A percentile compares a stretch with the other conserved stretches of the same genome.
These are phyloP conservation scores for Candida maltosa DNA, from an alignment of 805 yeast species.

Conservation along the genomic window DNA sequence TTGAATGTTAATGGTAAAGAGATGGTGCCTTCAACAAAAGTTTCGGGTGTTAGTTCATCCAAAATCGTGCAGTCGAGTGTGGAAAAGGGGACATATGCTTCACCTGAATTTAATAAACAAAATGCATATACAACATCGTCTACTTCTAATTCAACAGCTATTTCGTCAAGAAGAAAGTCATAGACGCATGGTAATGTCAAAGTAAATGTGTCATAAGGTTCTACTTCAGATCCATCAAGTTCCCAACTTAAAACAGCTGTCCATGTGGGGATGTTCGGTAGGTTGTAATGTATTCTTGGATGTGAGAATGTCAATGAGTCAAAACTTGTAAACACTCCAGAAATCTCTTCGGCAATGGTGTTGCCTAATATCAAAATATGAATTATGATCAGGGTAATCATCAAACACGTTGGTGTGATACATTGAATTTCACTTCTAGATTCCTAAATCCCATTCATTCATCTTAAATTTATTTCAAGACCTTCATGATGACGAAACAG, in stretches of 20 bases:
- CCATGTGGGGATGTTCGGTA: conserved; percentile 12
- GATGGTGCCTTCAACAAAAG: conserved; percentile 16
- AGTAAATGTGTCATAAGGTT: conserved; percentile 24
- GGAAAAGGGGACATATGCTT: conserved; percentile 13
- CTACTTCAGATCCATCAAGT: conserved; percentile 11
- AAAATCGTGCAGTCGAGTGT: conserved; percentile 15
- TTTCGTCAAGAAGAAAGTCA: conserved; percentile 14
- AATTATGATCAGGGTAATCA: too few relatives aligned
- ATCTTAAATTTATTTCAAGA: too few relatives aligned
- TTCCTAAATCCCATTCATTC: too few relatives aligned
- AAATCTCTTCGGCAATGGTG: conserved; percentile 1
- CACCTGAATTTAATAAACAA: conserved; percentile 17
- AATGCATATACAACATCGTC: conserved; percentile 17
- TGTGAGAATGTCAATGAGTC: conserved; percentile 4
- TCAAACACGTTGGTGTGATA: too few relatives aligned
- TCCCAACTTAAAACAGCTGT: conserved; percentile 18
- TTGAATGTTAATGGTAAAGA: conserved; percentile 22
- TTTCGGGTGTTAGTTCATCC: conserved; percentile 9
- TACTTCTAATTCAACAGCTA: conserved; percentile 11
- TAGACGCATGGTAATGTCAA: conserved; percentile 24
- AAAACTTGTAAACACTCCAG: conserved; percentile 8
- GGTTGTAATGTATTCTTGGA: too few relatives aligned
- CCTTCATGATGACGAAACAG: too few relatives aligned
- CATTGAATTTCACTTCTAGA: too few relatives aligned
- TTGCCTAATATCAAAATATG: too few relatives aligned